phyloP scores from a whole-genome alignment of 306 rosid species.

The Styphnolobium japonicum region DNA sequence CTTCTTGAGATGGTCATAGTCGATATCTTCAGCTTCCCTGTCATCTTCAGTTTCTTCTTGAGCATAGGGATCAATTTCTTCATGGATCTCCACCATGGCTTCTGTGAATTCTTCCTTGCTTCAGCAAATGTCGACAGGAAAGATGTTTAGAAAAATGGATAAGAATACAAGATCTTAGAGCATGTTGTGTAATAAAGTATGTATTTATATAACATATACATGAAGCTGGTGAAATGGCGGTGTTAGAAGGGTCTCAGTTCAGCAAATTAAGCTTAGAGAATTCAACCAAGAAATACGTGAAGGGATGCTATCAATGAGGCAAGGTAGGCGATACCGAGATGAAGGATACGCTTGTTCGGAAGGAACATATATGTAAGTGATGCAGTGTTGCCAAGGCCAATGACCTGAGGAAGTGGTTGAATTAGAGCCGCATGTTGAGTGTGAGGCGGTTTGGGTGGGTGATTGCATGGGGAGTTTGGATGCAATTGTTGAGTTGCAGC shows the following conservation, averaged over 20 bases:
- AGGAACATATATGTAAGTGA: not conserved
- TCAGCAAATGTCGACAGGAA: not conserved
- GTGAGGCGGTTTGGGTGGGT: not conserved
- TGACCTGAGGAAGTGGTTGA: not conserved
- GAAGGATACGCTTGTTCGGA: not conserved
- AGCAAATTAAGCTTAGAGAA: not conserved
- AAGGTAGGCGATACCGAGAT: conserved; percentile 7
- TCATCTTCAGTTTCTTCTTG: not conserved
- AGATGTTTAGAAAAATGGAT: not conserved
- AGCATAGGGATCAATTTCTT: conserved; percentile 13
- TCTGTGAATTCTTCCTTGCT: not conserved
- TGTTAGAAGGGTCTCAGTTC: not conserved
- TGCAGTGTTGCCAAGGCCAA: not conserved
- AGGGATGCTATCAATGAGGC: not conserved
- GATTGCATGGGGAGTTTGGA: not conserved
- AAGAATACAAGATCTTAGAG: not conserved
- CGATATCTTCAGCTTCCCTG: conserved; percentile 29
- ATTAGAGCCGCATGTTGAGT: not conserved
- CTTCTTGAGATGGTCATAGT: conserved; percentile 55
- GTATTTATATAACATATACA: not conserved
- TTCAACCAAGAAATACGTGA: not conserved
- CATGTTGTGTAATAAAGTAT: not conserved
- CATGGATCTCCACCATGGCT: conserved; percentile 41
- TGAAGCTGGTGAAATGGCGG: not conserved
- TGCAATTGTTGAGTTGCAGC: not conserved